These are phyloP conservation scores for Capronia coronata DNA, from an alignment of 2,329 filamentous ascomycete genomes.

Conservation along the genomic window DNA sequence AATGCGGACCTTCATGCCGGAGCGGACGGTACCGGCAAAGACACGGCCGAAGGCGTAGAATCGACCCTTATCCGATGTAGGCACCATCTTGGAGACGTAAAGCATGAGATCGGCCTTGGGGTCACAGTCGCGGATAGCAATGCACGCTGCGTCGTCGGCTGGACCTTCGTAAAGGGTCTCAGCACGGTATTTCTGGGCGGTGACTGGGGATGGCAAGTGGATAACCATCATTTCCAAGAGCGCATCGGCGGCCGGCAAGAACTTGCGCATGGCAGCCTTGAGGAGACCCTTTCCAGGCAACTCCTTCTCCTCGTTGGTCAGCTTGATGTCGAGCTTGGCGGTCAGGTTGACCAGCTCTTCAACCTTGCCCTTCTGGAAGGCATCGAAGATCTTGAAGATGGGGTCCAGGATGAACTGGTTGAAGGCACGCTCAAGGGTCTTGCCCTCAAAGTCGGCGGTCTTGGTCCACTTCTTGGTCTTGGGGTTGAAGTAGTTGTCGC, in stretches of 20 bases:
- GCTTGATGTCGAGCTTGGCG: conserved; percentile 93
- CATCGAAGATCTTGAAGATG: conserved; percentile 97
- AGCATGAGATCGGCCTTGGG: conserved; percentile 98
- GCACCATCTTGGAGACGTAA: conserved; percentile 99
- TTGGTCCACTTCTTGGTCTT: conserved; percentile 99
- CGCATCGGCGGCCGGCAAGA: conserved; percentile 95
- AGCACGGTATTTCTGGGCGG: conserved; percentile 93
- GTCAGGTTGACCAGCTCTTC: conserved; percentile 78
- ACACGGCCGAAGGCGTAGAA: conserved; percentile 99
- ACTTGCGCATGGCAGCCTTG: conserved; percentile 97
- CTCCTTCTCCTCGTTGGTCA: conserved; percentile 75
- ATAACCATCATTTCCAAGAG: conserved; percentile 99
- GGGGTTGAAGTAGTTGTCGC: conserved; percentile 99
- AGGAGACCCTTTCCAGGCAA: conserved; percentile 96
- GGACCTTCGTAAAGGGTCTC: conserved; percentile 99
- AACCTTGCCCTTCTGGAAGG: conserved; percentile 98
- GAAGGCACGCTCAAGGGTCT: conserved; percentile 94
- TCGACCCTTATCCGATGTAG: conserved; percentile 98
- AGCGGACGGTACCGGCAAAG: conserved; percentile 96
- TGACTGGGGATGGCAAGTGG: conserved; percentile 91
- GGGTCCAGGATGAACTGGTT: conserved; percentile 99
- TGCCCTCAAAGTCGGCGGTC: conserved; percentile 72
- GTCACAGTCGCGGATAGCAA: conserved; percentile 98
- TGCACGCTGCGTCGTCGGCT: conserved; percentile 79
- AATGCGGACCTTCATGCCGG: conserved; percentile 98